Base-by-base conservation (phyloP, 768 basidiomycete genomes). In the Termitomyces sp. region DNA sequence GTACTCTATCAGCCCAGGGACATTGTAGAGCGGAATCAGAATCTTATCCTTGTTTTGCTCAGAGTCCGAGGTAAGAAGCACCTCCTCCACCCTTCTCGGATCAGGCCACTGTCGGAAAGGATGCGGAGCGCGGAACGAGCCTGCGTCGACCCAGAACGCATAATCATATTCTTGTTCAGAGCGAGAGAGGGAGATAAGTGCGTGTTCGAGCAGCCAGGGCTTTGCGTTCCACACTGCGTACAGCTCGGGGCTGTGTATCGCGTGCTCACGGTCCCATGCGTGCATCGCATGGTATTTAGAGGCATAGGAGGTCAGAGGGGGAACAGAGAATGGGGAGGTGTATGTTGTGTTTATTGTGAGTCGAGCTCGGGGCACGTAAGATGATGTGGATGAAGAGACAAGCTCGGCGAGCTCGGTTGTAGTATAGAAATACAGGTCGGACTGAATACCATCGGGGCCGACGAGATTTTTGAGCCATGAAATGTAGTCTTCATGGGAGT, bases 91-190 rank as follows among this genome's bases (percentile, higher is more conserved):
- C 14, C 78, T 67, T 11, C 31, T 56, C 3, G 68, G 62, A 58
- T 78, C 73, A 3, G 82, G 83, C 83, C 83, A 85, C n/a, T 38
- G 43, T 4, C 54, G 55, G 61, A 78, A 84, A 12, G 57, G 57
- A 66, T 83, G 80, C 0, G 68, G 62, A 19, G 64, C 54, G 14
- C 81, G 65, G 61, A 85, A 81, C 57, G 79, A 78, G 7, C 78
- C 81, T 2, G 82, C 80, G 59, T 84, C 82, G 37, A 68, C 74
- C 83, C 82, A 85, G 59, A 85, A 84, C 1, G 74, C 78, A 65
- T 80, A 84, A 23, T 79, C 75, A 56, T 79, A 83, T 10, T 63
- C 53, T 5, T 68, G 68, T n/a, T 57, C 31, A 17, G 15, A 26
- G 49, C 57, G 43, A 68, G 55, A 6, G 68, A 70, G 37, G 63